Evolutionary conservation across 2,329 filamentous ascomycete species (phyloP).

Genomic region (Ceratocystis papillata): DNA sequence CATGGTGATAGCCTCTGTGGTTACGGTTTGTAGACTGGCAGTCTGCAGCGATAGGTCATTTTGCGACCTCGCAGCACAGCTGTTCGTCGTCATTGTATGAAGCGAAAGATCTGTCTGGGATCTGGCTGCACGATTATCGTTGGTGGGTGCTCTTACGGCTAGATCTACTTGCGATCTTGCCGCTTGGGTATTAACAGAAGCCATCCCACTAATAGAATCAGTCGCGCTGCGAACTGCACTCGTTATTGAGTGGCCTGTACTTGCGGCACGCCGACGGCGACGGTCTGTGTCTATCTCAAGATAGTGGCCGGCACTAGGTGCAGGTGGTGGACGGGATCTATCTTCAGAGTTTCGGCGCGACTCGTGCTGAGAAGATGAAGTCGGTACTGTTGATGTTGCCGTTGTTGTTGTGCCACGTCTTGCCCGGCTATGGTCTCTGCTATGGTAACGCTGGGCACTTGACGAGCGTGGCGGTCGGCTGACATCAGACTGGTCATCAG

Average conservation of each 20-base stretch:
- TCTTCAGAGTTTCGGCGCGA: slow-evolving; percentile 39
- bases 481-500: not conserved
- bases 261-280: slow-evolving; percentile 42
- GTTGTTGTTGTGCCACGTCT: not conserved
- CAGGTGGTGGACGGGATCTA: slow-evolving; percentile 42
- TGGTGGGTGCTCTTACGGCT: slow-evolving; percentile 30
- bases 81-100: not conserved
- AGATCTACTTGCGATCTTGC: slow-evolving; percentile 58
- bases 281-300: slow-evolving; percentile 36
- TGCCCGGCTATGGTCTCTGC: slow-evolving; percentile 26
- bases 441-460: slow-evolving; percentile 26
- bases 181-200: slow-evolving; percentile 40
- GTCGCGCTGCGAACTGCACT: slow-evolving; percentile 41
- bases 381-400: no score
- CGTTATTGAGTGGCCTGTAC: slow-evolving; percentile 32
- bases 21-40: not conserved
- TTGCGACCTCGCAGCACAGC: not conserved
- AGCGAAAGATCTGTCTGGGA: not conserved
- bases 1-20: not conserved
- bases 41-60: not conserved
- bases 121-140: slow-evolving; percentile 1
- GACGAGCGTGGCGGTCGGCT: slow-evolving; percentile 28
- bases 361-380: not conserved
- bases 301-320: slow-evolving; percentile 35
- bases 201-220: slow-evolving; percentile 36